These are phyloP conservation scores for Penicillium egyptiacum DNA, from an alignment of 495 filamentous ascomycete species.

Conservation along the genomic window DNA sequence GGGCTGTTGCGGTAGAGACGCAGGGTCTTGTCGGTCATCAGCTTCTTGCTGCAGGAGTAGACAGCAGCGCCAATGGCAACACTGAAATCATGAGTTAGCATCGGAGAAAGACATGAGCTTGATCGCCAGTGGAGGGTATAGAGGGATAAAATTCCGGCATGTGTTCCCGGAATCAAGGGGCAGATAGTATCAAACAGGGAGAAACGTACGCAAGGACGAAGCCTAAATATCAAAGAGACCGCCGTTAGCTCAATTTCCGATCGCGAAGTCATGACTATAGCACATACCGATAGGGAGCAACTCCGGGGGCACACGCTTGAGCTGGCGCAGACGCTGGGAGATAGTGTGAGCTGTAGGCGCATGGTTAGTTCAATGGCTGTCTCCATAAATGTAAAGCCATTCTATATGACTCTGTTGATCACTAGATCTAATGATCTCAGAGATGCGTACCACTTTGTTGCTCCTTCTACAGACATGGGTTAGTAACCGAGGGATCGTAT, in stretches of 20 bases:
- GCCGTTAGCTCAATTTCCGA: constrained; percentile 22
- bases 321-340: constrained; percentile 85
- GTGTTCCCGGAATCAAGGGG: constrained; percentile 16
- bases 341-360: constrained; percentile 80
- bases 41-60: constrained; percentile 79
- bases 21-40: constrained; percentile 86
- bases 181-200: constrained; percentile 16
- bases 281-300: constrained; percentile 89
- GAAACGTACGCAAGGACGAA: constrained; percentile 72
- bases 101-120: not conserved
- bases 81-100: constrained; percentile 44
- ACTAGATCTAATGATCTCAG: constrained; percentile 8
- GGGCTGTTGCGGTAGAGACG: constrained; percentile 62
- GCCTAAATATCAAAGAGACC: constrained; percentile 50
- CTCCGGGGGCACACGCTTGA: constrained; percentile 89
- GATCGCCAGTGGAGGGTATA: constrained; percentile 10
- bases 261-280: not conserved
- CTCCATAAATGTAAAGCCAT: constrained; percentile 1
- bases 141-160: constrained; percentile 17
- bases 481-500: constrained; percentile 34
- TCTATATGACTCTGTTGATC: constrained; percentile 15
- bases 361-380: constrained; percentile 32
- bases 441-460: constrained; percentile 71
- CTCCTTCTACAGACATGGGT: constrained; percentile 64
- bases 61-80: constrained; percentile 68